Evolutionary conservation across 202 grass and related monocot genomes (phyloP), one percentile per base, ranked within the genome.

Genomic region (Panicum virgatum): DNA sequence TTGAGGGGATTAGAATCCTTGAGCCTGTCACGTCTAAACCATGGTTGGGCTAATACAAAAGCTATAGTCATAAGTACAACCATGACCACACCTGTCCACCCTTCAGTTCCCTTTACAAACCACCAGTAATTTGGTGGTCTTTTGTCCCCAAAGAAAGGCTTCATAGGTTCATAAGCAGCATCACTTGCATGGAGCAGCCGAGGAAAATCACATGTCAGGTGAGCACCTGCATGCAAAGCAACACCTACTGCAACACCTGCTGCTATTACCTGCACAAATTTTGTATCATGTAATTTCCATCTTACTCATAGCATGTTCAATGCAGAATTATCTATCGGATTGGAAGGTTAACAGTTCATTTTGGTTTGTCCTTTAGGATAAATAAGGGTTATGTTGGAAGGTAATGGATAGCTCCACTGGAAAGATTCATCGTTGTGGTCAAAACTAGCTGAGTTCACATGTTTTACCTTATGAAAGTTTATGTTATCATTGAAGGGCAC

Each of bases 401-500:
- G 23, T 72, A 84, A 73, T 57, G 66, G 40, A 68, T 30, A 48
- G 16, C 32, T 8, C 45, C 23, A 62, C 37, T 22, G 23, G 36
- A 12, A 64, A 66, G 27, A 25, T 64, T 58, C 0, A 66, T 44
- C 5, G 5, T 1, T 75, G 36, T 78, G 43, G 73, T 83, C 23
- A 30, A 48, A 56, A 48, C 77, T 59, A 29, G 58, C 43, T 30
- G 27, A 59, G 12, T 52, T 36, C 36, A 46, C 30, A 37, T 8
- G 46, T 43, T 40, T 82, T 86, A 92, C 94, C 88, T 94, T 97
- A 74, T 97, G 94, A 44, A 97, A 97, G 71, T 97, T 97, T 77
- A 94, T 94, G 57, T 97, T 97, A 83, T 97, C 94, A 58, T 97
- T 92, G 83, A 97, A 97, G 73, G 94, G 94, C 14, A 97, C 81